Conservation (phyloP, 1,139 yeast species). For the Diutina neorugosa region DNA sequence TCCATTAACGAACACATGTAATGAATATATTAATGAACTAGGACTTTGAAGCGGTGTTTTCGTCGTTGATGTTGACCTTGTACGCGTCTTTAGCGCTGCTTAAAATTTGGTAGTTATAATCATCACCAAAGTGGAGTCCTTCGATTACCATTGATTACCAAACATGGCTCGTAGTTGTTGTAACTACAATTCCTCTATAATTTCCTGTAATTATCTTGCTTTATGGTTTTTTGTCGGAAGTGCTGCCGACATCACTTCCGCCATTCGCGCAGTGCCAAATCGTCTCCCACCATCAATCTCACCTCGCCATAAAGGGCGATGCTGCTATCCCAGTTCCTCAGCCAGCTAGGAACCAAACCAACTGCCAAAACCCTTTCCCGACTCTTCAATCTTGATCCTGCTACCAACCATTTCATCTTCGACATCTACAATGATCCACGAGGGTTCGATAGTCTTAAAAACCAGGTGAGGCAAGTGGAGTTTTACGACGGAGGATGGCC, state of each 20-base stretch:
- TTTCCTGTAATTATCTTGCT: no score
- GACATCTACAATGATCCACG: conserved; percentile 7
- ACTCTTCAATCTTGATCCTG: conserved; percentile 7
- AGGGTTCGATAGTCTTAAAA: conserved; percentile 7
- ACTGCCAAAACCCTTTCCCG: background rate
- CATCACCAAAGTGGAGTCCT: no score
- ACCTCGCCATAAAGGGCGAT: background rate
- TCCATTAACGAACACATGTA: background rate
- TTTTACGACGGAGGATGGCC: conserved; percentile 29
- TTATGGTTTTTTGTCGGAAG: no score
- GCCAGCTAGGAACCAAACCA: conserved; percentile 1
- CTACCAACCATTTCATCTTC: conserved; percentile 7
- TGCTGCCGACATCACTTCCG: background rate
- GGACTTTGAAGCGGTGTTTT: no score
- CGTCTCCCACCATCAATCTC: background rate
- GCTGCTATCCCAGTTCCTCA: background rate
- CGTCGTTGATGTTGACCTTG: no score
- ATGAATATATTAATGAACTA: background rate
- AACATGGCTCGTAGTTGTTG: no score
- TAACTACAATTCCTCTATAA: no score
- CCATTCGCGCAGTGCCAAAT: background rate
- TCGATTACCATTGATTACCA: no score
- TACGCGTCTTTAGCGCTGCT: no score
- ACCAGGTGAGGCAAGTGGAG: conserved; percentile 10
- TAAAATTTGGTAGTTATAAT: no score